Percentiles rank a stretch among this genome's conserved stretches.
phyloP scores from a whole-genome alignment of 1,284 basidiomycete species.

The Malassezia globosa region DNA sequence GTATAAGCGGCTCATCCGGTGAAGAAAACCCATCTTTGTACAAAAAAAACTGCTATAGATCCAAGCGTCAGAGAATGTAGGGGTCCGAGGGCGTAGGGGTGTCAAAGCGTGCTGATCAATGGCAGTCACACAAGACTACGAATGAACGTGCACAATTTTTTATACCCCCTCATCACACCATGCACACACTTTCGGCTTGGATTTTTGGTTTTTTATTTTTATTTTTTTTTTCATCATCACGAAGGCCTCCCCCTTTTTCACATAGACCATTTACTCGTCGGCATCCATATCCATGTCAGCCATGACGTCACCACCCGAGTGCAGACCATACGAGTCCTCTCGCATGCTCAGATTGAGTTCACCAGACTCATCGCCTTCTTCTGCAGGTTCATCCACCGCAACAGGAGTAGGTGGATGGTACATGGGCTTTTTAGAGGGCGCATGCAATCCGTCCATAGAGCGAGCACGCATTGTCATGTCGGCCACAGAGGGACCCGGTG shows the following conservation, averaged over 20 bases:
- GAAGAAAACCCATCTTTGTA: too few species aligned
- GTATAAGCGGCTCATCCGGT: too few species aligned
- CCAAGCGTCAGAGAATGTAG: too few species aligned
- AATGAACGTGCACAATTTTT: too few species aligned
- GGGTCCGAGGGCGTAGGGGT: too few species aligned
- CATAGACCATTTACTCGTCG: slow-evolving; percentile 19
- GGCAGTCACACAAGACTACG: background rate
- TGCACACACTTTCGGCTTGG: background rate
- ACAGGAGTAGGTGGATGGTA: too few species aligned
- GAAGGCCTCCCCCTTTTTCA: background rate
- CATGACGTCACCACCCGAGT: slow-evolving; percentile 38
- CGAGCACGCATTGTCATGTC: background rate
- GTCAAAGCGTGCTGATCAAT: too few species aligned
- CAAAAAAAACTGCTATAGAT: too few species aligned
- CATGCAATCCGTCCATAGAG: background rate
- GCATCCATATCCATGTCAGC: slow-evolving; percentile 46
- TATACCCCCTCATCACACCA: too few species aligned
- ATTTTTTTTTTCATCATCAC: too few species aligned
- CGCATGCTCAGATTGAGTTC: slow-evolving; percentile 38
- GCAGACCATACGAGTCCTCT: slow-evolving; percentile 42
- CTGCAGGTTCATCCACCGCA: slow-evolving; percentile 30
- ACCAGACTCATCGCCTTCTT: slow-evolving; percentile 35
- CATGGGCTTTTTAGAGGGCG: background rate
- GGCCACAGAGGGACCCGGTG: background rate
- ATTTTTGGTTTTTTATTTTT: too few species aligned